A percentile compares a stretch with the other conserved stretches of the same genome.
These are phyloP conservation scores for Torrubiella hemipterigena DNA, from an alignment of 2,329 filamentous ascomycete genomes.

Conservation along the genomic window DNA sequence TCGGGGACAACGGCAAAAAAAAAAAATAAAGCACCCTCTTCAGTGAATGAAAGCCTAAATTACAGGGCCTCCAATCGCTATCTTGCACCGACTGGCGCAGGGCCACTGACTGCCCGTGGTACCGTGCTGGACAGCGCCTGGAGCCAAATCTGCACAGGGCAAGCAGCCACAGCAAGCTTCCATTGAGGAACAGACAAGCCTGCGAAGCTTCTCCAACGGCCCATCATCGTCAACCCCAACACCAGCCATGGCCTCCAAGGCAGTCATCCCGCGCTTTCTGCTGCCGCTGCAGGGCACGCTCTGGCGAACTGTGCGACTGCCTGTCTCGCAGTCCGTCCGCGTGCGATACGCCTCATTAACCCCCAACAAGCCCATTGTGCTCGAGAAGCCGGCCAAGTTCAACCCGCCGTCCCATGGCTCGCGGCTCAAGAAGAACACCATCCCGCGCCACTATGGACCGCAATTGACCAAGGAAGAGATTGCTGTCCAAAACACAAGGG, in stretches of 20 bases:
- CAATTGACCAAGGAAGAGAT: conserved; percentile 53
- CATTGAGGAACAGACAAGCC: too few relatives aligned
- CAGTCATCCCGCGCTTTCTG: conserved; percentile 54
- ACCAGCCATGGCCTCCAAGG: conserved; percentile 30
- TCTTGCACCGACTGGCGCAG: too few relatives aligned
- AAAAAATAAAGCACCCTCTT: conserved; percentile 1
- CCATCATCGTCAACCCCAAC: conserved; percentile 2
- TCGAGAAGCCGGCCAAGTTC: conserved; percentile 83
- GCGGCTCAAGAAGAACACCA: conserved; percentile 42
- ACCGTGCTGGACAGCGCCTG: too few relatives aligned
- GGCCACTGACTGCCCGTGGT: too few relatives aligned
- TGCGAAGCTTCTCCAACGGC: too few relatives aligned
- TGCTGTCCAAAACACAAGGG: conserved; percentile 51
- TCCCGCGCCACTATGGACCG: conserved; percentile 64
- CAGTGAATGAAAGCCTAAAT: too few relatives aligned
- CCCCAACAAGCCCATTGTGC: conserved; percentile 43
- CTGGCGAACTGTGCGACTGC: conserved; percentile 34
- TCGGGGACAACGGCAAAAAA: neutral
- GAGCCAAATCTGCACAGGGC: too few relatives aligned
- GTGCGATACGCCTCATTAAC: conserved; percentile 20
- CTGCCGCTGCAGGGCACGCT: conserved; percentile 48
- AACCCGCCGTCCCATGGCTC: conserved; percentile 83
- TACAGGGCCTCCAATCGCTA: too few relatives aligned
- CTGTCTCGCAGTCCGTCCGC: conserved; percentile 20
- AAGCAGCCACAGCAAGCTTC: too few relatives aligned